Percentiles rank a stretch among this genome's conserved stretches.
phyloP scores from a whole-genome alignment of 345 rosid species.

The Linum lewisii region DNA sequence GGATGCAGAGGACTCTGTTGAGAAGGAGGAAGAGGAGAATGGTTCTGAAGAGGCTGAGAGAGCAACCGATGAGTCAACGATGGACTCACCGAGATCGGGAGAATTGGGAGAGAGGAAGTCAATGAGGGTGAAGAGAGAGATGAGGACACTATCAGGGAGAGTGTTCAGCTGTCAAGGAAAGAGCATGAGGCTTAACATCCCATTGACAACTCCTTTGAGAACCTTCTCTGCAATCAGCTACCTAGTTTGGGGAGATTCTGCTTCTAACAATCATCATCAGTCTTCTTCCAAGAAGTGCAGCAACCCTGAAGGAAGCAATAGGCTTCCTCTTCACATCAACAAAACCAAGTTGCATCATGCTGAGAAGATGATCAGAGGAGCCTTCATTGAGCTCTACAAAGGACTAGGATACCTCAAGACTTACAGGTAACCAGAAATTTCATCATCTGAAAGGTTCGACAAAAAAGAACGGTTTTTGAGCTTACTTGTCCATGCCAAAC shows the following conservation, averaged over 20 bases:
- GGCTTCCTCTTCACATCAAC: constrained; percentile 40
- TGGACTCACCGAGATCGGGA: constrained; percentile 37
- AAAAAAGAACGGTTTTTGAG: neutral
- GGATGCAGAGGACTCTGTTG: constrained; percentile 59
- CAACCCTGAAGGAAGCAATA: constrained; percentile 37
- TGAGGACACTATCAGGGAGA: constrained; percentile 38
- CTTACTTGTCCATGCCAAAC: constrained; percentile 5
- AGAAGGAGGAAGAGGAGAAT: constrained; percentile 35
- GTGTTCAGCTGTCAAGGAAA: constrained; percentile 66
- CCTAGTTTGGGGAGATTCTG: constrained; percentile 60
- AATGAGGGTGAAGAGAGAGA: constrained; percentile 32
- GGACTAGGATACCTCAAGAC: constrained; percentile 84
- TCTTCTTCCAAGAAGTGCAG: constrained; percentile 55
- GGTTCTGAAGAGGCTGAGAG: constrained; percentile 33
- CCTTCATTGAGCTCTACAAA: constrained; percentile 75
- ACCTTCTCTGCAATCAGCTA: constrained; percentile 77
- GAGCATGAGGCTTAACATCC: constrained; percentile 74
- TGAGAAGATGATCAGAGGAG: constrained; percentile 88
- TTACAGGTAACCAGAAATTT: constrained; percentile 37
- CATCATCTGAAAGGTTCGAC: no score
- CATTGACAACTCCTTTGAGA: constrained; percentile 71
- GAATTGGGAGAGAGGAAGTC: constrained; percentile 32
- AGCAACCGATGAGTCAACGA: constrained; percentile 21
- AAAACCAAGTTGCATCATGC: constrained; percentile 76
- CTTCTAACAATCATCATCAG: constrained; percentile 32